These are phyloP conservation scores for Sechiopsis laciniata DNA, from an alignment of 306 rosid species.

Conservation along the genomic window DNA sequence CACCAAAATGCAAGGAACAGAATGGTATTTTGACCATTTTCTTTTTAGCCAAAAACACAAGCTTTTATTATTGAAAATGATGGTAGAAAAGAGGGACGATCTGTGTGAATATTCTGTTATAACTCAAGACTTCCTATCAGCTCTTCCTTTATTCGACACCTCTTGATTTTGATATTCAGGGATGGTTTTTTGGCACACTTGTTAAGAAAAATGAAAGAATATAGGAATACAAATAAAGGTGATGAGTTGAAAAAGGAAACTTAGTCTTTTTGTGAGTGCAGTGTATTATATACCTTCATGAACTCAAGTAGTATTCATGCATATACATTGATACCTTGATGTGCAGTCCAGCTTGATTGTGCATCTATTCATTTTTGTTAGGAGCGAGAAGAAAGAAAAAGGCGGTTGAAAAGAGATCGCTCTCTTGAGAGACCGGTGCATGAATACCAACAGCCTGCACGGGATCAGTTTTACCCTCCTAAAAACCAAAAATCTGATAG, in stretches of 20 bases:
- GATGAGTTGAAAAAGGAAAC: not conserved
- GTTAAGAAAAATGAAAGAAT: not conserved
- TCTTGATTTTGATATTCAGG: not conserved
- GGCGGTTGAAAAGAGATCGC: slow-evolving; percentile 72
- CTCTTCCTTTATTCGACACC: not conserved
- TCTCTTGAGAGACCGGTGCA: slow-evolving; percentile 67
- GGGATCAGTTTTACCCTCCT: slow-evolving; percentile 53
- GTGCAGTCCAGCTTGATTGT: slow-evolving; percentile 9
- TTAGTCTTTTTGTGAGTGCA: slow-evolving; percentile 9
- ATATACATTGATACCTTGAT: not conserved
- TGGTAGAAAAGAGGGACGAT: not conserved
- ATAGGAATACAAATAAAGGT: too few relatives aligned
- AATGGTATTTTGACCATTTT: not conserved
- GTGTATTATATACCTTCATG: slow-evolving; percentile 9
- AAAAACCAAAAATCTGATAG: slow-evolving; percentile 53
- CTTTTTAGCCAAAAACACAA: not conserved
- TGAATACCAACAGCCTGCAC: slow-evolving; percentile 48
- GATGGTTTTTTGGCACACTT: not conserved
- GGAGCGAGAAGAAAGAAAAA: slow-evolving; percentile 98
- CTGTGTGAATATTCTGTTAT: not conserved
- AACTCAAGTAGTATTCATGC: not conserved
- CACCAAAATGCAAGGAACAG: too few relatives aligned
- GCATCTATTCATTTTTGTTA: slow-evolving; percentile 29
- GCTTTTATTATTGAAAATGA: too few relatives aligned
- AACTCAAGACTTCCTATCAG: not conserved